These are phyloP conservation scores for Davidsoniella neocaledoniae DNA, from an alignment of 2,329 filamentous ascomycete species.

Conservation along the genomic window DNA sequence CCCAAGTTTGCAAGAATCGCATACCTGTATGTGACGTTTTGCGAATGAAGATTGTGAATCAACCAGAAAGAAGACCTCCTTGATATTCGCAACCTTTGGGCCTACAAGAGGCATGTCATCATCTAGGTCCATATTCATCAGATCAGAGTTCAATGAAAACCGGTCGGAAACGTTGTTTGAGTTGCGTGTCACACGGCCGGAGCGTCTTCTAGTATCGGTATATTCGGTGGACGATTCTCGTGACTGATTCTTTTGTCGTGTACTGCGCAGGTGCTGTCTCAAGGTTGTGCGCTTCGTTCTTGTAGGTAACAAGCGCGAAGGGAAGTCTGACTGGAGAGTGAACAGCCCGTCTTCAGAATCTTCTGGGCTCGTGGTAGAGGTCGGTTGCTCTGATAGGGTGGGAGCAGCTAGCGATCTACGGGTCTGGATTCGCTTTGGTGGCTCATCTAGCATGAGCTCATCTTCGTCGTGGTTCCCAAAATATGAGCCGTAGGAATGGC, in stretches of 20 bases:
- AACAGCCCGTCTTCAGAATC: too few species aligned
- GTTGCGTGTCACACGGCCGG: conserved; percentile 25
- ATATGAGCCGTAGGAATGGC: too few species aligned
- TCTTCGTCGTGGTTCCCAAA: too few species aligned
- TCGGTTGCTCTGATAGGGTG: too few species aligned
- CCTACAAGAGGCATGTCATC: conserved; percentile 27
- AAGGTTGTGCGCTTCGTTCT: too few species aligned
- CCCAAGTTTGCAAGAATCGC: conserved; percentile 50
- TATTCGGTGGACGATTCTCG: conserved; percentile 29
- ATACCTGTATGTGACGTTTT: conserved; percentile 49
- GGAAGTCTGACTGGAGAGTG: too few species aligned
- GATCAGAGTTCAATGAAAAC: too few species aligned
- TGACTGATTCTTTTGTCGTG: conserved; percentile 11
- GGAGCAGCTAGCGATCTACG: too few species aligned
- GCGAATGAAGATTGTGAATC: conserved; percentile 42
- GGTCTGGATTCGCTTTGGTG: too few species aligned
- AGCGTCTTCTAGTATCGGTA: conserved; percentile 31
- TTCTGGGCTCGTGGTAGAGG: too few species aligned
- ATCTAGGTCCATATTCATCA: conserved; percentile 19
- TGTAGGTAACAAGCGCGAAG: too few species aligned
- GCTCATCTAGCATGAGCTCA: too few species aligned
- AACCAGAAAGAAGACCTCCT: conserved; percentile 54
- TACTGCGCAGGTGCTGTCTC: conserved; percentile 5
- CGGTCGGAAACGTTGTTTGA: not conserved
- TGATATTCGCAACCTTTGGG: conserved; percentile 45